Percentiles rank a stretch among this genome's conserved stretches.
Evolutionary conservation across 306 rosid genomes (phyloP).

Genomic region (Herpetospermum pedunculosum): DNA sequence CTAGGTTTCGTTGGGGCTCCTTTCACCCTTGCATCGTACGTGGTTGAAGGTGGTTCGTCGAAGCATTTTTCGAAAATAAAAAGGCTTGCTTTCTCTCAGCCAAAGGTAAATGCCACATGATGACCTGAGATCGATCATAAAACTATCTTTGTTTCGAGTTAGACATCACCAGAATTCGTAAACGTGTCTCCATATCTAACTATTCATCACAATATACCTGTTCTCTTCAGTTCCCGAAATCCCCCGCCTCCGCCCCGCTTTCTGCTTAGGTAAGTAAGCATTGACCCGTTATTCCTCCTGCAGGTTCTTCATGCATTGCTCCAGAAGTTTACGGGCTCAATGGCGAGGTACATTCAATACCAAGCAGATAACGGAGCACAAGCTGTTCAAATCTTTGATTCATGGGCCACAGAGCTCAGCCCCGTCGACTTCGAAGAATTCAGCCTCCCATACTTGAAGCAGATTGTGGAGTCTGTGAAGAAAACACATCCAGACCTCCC

Average conservation of each 20-base stretch:
- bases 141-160: background rate
- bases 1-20: constrained; percentile 99
- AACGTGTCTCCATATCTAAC: background rate
- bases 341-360: constrained; percentile 73
- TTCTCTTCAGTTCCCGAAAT: background rate
- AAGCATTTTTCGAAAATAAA: constrained; percentile 87
- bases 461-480: constrained; percentile 71
- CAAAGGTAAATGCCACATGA: constrained; percentile 29
- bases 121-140: background rate
- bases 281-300: constrained; percentile 13
- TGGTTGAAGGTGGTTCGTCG: constrained; percentile 97
- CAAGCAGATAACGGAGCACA: constrained; percentile 96
- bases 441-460: constrained; percentile 88
- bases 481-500: constrained; percentile 79
- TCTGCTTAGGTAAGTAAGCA: background rate
- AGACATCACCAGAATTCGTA: background rate
- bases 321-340: constrained; percentile 69
- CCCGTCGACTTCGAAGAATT: constrained; percentile 91
- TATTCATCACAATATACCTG: background rate
- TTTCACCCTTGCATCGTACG: constrained; percentile 88
- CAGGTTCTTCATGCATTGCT: constrained; percentile 84
- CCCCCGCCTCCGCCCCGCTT: background rate
- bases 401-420: constrained; percentile 96
- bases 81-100: constrained; percentile 76
- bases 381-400: constrained; percentile 93